Conservation (phyloP, 352 stramenopile species). For the Aphanomyces invadans region DNA sequence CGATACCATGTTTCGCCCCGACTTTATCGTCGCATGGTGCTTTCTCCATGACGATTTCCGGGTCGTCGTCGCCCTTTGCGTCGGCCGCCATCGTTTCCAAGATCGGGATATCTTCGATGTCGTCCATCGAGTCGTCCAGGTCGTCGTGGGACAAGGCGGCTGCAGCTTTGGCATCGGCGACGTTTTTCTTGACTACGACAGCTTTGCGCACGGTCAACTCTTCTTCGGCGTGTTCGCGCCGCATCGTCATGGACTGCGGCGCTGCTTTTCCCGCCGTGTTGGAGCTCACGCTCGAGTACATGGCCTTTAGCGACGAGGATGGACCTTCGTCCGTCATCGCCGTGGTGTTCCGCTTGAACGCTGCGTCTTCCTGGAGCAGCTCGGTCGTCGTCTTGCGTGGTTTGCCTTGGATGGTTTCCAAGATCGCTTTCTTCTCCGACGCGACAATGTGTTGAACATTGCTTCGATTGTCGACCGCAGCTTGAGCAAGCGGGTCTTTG, state of each 20-base stretch:
- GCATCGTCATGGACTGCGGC: slow-evolving; percentile 43
- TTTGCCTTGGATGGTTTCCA: slow-evolving; percentile 28
- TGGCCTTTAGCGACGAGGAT: slow-evolving; percentile 20
- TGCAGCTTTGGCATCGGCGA: slow-evolving; percentile 34
- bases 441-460: slow-evolving; percentile 6
- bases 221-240: slow-evolving; percentile 55
- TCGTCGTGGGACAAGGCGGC: slow-evolving; percentile 19
- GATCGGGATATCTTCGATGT: slow-evolving; percentile 75
- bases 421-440: slow-evolving; percentile 14
- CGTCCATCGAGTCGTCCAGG: slow-evolving; percentile 58
- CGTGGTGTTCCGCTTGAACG: slow-evolving; percentile 20
- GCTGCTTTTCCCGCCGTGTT: slow-evolving; percentile 41
- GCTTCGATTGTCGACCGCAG: neutral
- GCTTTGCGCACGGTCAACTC: slow-evolving; percentile 41
- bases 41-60: slow-evolving; percentile 50
- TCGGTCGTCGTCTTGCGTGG: slow-evolving; percentile 60
- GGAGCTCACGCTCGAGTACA: slow-evolving; percentile 24
- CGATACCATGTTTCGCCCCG: slow-evolving; percentile 24
- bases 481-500: neutral
- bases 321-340: slow-evolving; percentile 19
- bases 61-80: slow-evolving; percentile 45
- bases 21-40: slow-evolving; percentile 31
- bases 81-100: slow-evolving; percentile 48
- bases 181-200: slow-evolving; percentile 43
- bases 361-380: slow-evolving; percentile 54